These are phyloP conservation scores for Mortierella sp. DNA, from an alignment of 371 early-diverging fungal genomes.

Conservation along the genomic window DNA sequence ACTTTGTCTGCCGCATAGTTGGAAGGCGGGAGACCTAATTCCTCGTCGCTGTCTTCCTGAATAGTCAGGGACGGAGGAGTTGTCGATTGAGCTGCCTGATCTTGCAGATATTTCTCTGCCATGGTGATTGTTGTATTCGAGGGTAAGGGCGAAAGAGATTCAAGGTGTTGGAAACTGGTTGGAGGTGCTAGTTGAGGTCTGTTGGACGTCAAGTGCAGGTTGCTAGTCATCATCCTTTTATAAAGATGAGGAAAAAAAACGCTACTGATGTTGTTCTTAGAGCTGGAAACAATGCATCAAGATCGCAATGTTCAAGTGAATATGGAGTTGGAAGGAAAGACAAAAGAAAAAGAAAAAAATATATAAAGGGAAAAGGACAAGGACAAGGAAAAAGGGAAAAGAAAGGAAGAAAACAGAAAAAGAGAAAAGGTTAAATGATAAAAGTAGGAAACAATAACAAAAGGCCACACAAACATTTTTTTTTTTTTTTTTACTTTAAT, in stretches of 20 bases:
- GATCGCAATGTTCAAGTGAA: background rate
- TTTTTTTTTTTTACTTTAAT: no score
- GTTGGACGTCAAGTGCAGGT: no score
- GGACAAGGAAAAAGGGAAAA: background rate
- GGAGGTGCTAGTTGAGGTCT: no score
- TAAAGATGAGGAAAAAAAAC: background rate
- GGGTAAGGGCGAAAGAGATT: no score
- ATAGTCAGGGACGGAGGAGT: background rate
- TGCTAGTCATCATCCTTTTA: no score
- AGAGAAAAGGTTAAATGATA: background rate
- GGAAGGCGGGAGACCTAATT: conserved; percentile 6
- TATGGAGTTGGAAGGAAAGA: background rate
- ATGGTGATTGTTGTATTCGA: no score
- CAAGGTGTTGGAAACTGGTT: no score
- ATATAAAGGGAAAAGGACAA: background rate
- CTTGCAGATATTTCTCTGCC: background rate
- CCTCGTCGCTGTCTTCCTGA: background rate
- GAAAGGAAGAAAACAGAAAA: background rate
- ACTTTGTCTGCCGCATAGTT: conserved; percentile 21
- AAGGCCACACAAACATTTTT: no score
- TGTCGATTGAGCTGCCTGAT: background rate
- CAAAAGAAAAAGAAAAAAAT: background rate
- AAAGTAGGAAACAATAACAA: background rate
- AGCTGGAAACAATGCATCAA: background rate
- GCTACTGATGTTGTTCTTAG: no score